Base-by-base conservation (phyloP, 345 rosid genomes). In the Trapa incisa region DNA sequence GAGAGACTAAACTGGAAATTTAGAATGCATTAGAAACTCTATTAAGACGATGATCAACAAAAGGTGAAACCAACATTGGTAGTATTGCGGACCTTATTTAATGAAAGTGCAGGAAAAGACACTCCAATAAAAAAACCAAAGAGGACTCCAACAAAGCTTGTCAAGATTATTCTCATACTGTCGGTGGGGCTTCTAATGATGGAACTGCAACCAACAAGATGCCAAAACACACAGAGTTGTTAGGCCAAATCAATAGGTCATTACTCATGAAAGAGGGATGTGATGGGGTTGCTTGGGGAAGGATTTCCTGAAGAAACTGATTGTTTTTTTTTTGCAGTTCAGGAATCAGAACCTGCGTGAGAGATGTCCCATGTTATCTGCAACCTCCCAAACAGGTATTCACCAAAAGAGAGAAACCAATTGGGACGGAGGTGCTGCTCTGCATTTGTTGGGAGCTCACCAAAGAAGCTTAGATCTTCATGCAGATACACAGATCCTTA, bases 71-170 rank as follows among this genome's bases (percentile, higher is more conserved):
- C 29, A 22, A 76, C 6, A 64, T 29, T 22, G 66, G 54, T 61
- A 66, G 0, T 38, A 62, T 39, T 68, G 38, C n/a, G 29, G 70
- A 94, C 99, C 96, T 89, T 91, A 68, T 87, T 83, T 66, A 81
- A 74, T 70, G 89, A 81, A 66, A 87, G 75, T 5, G 86, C 65
- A 39, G 97, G 96, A 74, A 86, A 83, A 61, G 92, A 91, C 66
- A 85, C 76, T 68, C 99, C 99, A 68, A 91, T 47, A 15, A 86
- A 66, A 80, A 94, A 94, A 47, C 97, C 99, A 6, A 86, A 80
- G 72, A 76, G 85, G 57, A 91, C 75, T 80, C 97, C 99, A 37
- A 80, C 42, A 77, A 94, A 87, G 22, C 88, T 80, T 47, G 88
- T 72, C 60, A 91, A 77, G 9, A 84, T 71, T 67, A 87, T 73